Conservation (phyloP, 164 flowering plant genomes). For the Hamamelis virginiana region DNA sequence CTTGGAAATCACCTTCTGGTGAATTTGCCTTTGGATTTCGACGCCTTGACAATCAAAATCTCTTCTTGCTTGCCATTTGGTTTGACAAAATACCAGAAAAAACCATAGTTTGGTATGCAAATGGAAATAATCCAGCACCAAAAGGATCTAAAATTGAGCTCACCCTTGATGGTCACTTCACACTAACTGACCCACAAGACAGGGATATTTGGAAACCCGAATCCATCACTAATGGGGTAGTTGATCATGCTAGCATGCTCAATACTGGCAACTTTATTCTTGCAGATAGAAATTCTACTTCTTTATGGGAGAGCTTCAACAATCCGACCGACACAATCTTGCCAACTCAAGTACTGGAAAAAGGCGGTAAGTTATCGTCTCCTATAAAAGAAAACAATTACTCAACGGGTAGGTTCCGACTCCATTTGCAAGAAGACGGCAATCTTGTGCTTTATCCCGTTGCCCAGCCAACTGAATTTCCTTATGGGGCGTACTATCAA, state of each 20-base stretch:
- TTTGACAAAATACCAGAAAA: slow-evolving; percentile 8
- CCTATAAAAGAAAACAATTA: background rate
- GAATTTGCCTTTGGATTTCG: slow-evolving; percentile 7
- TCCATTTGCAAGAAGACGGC: background rate
- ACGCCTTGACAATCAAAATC: background rate
- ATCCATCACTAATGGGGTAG: background rate
- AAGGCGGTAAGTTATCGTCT: background rate
- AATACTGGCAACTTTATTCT: slow-evolving; percentile 5
- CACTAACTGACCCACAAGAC: background rate
- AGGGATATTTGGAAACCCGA: background rate
- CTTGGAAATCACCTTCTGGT: background rate
- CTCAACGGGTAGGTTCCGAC: background rate
- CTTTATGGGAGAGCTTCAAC: slow-evolving; percentile 4
- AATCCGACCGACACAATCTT: background rate
- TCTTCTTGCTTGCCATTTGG: slow-evolving; percentile 14
- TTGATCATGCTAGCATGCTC: slow-evolving; percentile 1
- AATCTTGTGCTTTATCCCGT: slow-evolving; percentile 5
- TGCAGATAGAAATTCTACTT: background rate
- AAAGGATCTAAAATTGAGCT: background rate
- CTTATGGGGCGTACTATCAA: background rate
- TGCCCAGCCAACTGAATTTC: background rate
- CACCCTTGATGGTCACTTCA: background rate
- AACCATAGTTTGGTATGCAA: slow-evolving; percentile 8
- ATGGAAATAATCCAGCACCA: background rate
- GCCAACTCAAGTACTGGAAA: background rate